A percentile compares a stretch with the other conserved stretches of the same genome.
Conservation (phyloP, 768 basidiomycete genomes). For the Russula lepida region DNA sequence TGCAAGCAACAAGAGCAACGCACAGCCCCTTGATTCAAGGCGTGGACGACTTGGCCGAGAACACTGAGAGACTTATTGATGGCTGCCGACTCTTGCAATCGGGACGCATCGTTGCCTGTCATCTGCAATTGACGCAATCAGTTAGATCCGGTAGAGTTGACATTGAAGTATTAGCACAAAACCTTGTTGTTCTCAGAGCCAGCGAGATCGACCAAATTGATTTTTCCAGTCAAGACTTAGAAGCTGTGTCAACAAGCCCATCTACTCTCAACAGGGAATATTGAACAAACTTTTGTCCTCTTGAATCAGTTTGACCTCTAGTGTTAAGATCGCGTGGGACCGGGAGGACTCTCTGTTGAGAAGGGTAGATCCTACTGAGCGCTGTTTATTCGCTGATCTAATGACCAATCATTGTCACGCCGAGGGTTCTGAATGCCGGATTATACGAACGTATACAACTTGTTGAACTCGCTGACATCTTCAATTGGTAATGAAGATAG, state of each 20-base stretch:
- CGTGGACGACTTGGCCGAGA: slow-evolving; percentile 82
- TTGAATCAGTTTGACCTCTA: slow-evolving; percentile 51
- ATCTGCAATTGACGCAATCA: slow-evolving; percentile 31
- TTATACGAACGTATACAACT: slow-evolving; percentile 36
- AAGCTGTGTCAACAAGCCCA: not conserved
- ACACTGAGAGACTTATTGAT: slow-evolving; percentile 88
- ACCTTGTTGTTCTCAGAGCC: slow-evolving; percentile 90
- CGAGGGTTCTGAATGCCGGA: not conserved
- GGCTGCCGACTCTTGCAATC: slow-evolving; percentile 82
- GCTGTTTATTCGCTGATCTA: slow-evolving; percentile 64
- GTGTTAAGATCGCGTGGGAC: slow-evolving; percentile 79
- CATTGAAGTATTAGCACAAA: not conserved
- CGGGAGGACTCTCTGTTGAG: slow-evolving; percentile 80
- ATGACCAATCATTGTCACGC: not conserved
- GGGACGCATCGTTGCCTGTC: slow-evolving; percentile 78
- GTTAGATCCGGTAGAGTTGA: not conserved
- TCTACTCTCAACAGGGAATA: not conserved
- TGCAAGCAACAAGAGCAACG: slow-evolving; percentile 22
- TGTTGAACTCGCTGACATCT: slow-evolving; percentile 41
- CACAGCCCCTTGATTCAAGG: slow-evolving; percentile 64
- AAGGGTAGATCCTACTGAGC: slow-evolving; percentile 80
- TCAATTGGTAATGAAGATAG: slow-evolving; percentile 33
- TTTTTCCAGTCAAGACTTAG: slow-evolving; percentile 56
- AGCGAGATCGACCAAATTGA: slow-evolving; percentile 83
- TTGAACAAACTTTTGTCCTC: slow-evolving; percentile 44